Base-by-base conservation (phyloP, 768 basidiomycete species). In the Grammothele lineata region DNA sequence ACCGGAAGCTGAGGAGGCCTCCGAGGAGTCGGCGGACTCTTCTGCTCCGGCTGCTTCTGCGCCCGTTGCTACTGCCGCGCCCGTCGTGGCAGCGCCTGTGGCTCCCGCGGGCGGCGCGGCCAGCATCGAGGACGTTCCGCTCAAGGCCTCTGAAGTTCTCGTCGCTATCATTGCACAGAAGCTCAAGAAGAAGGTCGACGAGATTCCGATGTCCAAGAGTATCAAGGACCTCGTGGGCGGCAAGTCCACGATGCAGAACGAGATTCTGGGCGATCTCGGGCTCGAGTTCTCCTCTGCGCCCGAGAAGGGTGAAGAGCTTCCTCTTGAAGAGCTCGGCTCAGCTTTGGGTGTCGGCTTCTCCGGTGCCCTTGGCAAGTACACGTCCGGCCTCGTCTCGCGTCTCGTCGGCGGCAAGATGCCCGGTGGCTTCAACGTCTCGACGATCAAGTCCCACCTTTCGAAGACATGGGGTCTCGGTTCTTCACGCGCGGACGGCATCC, bases 201-300 rank as follows among this genome's bases (percentile, higher is more conserved):
- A 98, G 59, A 74, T 98, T 46, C 90, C 93, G 4, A 72, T 93
- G 6, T 77, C 82, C 51, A 99, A 99, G 68, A 87, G 92, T 0
- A 93, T 99, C 75, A 98, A 99, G 68, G 96, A 99, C 59, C 86
- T 99, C 45, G 94, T 96, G 37, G 92, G 92, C 23, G 96, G 96
- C 55, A 99, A 99, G 70, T 98, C 95, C 15, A 99, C 96, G 0
- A 74, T 99, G 49, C 96, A 98, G 70, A 99, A 99, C 65, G 96
- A 99, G 66, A 97, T 99, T 52, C 72, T 99, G 36, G 96, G 96
- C 38, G 96, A 98, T 62, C 76, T 99, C 32, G 93, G 96, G 62
- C 81, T 91, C 58, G 96, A 99, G 65, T 99, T 99, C 65, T 60
- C 83, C 4, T 89, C 91, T 7, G 92, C 95, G 1, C 96, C 96